These are phyloP conservation scores for Monosporascus ibericus DNA, from an alignment of 2,329 filamentous ascomycete species.

Conservation along the genomic window DNA sequence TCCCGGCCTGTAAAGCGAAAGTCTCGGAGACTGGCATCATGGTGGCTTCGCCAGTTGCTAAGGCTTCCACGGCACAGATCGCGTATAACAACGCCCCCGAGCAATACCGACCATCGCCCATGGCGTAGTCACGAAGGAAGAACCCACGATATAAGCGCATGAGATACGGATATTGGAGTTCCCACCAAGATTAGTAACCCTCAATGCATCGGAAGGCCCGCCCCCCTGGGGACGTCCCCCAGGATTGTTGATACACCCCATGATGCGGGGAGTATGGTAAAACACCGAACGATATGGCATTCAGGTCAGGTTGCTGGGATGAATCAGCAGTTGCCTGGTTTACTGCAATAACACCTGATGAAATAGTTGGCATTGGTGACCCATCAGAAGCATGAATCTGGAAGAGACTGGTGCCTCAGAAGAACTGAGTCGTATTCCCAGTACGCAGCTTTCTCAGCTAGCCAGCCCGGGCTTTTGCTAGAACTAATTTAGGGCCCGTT, in stretches of 20 bases:
- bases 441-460: slow-evolving; percentile 31
- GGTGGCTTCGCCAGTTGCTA: slow-evolving; percentile 34
- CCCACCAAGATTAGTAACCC: slow-evolving; percentile 3
- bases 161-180: slow-evolving; percentile 40
- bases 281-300: slow-evolving; percentile 4
- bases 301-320: slow-evolving; percentile 4
- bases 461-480: slow-evolving; percentile 27
- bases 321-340: slow-evolving; percentile 8
- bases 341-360: slow-evolving; percentile 1
- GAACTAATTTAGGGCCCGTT: slow-evolving; percentile 14
- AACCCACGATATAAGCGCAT: slow-evolving; percentile 46
- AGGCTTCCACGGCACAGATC: slow-evolving; percentile 42
- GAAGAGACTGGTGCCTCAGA: slow-evolving; percentile 42
- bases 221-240: too few relatives aligned
- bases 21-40: slow-evolving; percentile 32
- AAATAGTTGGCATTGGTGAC: not conserved
- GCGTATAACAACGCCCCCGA: slow-evolving; percentile 43
- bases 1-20: slow-evolving; percentile 38
- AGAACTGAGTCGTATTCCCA: slow-evolving; percentile 39
- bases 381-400: slow-evolving; percentile 29
- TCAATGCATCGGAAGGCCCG: not conserved
- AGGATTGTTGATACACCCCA: too few relatives aligned
- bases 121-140: slow-evolving; percentile 43
- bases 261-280: slow-evolving; percentile 37
- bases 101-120: slow-evolving; percentile 40